Percentiles rank a stretch among this genome's conserved stretches.
These are phyloP conservation scores for Arabidopsis lyrata DNA, from an alignment of 441 rosid genomes.

Conservation along the genomic window DNA sequence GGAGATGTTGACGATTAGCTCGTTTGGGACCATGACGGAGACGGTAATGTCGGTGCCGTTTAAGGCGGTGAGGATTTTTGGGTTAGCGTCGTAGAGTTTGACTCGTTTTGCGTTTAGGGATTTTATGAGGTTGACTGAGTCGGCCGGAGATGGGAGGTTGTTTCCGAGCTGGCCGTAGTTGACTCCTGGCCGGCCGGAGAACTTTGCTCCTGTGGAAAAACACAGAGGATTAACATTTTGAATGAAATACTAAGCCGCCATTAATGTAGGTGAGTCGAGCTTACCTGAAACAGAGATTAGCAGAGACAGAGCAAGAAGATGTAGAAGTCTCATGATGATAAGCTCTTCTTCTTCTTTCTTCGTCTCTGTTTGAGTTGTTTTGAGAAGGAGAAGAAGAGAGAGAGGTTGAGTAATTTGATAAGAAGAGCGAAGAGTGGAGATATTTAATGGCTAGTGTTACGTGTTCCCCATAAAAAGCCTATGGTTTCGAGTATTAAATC, in stretches of 20 bases:
- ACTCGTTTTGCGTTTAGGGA: conserved; percentile 71
- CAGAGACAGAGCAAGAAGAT: conserved; percentile 49
- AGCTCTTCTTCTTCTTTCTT: conserved; percentile 14
- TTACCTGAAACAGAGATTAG: conserved; percentile 53
- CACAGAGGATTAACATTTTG: neutral
- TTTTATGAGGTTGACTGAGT: conserved; percentile 64
- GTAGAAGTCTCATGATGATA: conserved; percentile 40
- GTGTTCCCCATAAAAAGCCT: conserved; percentile 20
- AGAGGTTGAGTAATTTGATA: conserved; percentile 5
- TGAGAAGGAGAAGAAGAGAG: neutral
- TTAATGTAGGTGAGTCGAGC: neutral
- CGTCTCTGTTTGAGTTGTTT: neutral
- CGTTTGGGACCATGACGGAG: conserved; percentile 84
- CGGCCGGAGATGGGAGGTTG: conserved; percentile 73
- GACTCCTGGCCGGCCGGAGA: conserved; percentile 68
- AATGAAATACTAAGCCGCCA: neutral
- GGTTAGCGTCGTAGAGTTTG: conserved; percentile 87
- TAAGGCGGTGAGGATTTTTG: conserved; percentile 70
- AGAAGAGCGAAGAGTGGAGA: conserved; percentile 29
- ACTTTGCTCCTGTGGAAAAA: conserved; percentile 59
- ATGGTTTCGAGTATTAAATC: conserved; percentile 9
- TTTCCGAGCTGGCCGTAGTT: conserved; percentile 87
- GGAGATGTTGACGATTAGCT: conserved; percentile 66
- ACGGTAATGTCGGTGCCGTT: conserved; percentile 61
- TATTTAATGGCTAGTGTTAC: conserved; percentile 41